Conservation (phyloP, 305 asterid species). For the Plantago coronopus region DNA sequence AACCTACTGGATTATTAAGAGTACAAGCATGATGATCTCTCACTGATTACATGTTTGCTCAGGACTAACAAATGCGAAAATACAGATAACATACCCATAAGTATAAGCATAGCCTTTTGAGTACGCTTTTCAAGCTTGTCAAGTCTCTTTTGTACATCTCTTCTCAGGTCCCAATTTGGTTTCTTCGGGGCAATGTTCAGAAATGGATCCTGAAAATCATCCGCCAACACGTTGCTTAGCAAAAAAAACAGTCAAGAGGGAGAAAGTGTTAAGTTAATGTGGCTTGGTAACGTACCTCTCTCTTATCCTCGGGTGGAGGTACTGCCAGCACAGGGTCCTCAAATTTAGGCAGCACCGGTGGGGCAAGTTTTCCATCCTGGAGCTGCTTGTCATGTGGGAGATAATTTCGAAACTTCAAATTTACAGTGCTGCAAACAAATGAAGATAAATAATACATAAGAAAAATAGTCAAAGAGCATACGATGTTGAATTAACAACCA, state of each 20-base stretch:
- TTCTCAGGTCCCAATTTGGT: slow-evolving; percentile 92
- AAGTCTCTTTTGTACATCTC: slow-evolving; percentile 91
- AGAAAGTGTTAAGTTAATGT: not conserved
- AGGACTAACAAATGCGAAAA: slow-evolving; percentile 3
- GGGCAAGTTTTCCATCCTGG: slow-evolving; percentile 89
- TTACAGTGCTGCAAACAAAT: slow-evolving; percentile 43
- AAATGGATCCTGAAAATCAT: slow-evolving; percentile 67
- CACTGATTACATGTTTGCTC: slow-evolving; percentile 8
- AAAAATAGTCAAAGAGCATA: not conserved
- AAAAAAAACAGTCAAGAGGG: not conserved
- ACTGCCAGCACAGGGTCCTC: slow-evolving; percentile 72
- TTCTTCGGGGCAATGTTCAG: slow-evolving; percentile 94
- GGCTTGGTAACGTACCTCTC: slow-evolving; percentile 49
- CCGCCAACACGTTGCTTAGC: slow-evolving; percentile 8
- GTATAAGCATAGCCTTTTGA: slow-evolving; percentile 65
- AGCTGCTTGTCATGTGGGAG: slow-evolving; percentile 95
- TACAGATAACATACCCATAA: slow-evolving; percentile 56
- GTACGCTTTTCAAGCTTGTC: slow-evolving; percentile 90
- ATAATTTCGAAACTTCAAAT: slow-evolving; percentile 89
- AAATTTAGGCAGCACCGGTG: slow-evolving; percentile 81
- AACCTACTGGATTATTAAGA: not conserved
- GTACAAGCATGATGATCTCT: not conserved
- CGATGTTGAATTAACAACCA: not conserved
- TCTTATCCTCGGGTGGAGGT: slow-evolving; percentile 65
- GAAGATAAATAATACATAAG: not conserved